These are phyloP conservation scores for Phyllostachys edulis DNA, from an alignment of 176 grass and related monocot genomes.

Conservation along the genomic window DNA sequence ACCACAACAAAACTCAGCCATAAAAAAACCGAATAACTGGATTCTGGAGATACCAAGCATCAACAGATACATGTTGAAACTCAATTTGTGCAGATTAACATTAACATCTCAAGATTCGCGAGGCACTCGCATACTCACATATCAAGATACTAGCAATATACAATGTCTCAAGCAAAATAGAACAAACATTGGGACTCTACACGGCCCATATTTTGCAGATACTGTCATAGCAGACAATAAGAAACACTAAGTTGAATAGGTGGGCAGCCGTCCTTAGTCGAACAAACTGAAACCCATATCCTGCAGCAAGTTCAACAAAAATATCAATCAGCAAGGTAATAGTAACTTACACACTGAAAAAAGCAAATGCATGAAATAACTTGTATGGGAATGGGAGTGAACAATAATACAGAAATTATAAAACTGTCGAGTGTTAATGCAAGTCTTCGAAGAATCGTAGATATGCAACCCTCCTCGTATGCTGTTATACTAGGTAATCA, in stretches of 20 bases:
- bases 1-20: neutral
- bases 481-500: neutral
- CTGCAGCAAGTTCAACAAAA: constrained; percentile 42
- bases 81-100: neutral
- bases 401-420: neutral
- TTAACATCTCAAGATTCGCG: neutral
- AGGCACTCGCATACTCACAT: neutral
- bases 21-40: neutral
- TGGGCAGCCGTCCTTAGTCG: constrained; percentile 33
- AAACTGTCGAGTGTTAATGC: neutral
- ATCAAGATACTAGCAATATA: constrained; percentile 9
- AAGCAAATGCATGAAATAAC: neutral
- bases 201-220: neutral
- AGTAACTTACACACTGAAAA: neutral
- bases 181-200: neutral
- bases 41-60: no score
- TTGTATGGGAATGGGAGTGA: neutral
- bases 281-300: constrained; percentile 92
- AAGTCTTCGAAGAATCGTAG: neutral
- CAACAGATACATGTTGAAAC: neutral
- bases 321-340: neutral
- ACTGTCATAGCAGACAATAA: neutral
- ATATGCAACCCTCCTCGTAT: neutral
- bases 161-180: constrained; percentile 24
- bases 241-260: neutral